Percentiles rank a stretch among this genome's conserved stretches.
These are phyloP conservation scores for Phytophthora brassicae DNA, from an alignment of 352 stramenopile genomes.

Conservation along the genomic window DNA sequence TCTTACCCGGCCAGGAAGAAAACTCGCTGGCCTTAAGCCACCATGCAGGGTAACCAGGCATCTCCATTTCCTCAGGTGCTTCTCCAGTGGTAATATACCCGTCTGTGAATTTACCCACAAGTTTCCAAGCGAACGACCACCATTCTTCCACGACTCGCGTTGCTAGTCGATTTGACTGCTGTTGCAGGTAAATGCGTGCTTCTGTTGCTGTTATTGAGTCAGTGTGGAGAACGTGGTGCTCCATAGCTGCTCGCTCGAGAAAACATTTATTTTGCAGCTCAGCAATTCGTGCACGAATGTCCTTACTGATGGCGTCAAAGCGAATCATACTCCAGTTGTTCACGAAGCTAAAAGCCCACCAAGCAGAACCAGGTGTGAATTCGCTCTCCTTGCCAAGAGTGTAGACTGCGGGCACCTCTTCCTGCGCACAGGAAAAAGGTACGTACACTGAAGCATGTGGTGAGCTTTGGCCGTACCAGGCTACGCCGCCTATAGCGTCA, in stretches of 20 bases:
- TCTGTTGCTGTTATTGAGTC: slow-evolving; percentile 15
- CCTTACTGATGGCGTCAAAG: slow-evolving; percentile 74
- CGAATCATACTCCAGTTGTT: slow-evolving; percentile 87
- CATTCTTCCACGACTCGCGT: slow-evolving; percentile 57
- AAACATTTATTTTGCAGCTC: slow-evolving; percentile 50
- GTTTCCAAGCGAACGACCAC: slow-evolving; percentile 69
- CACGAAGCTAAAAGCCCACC: slow-evolving; percentile 88
- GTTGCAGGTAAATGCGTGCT: slow-evolving; percentile 33
- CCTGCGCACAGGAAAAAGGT: slow-evolving; percentile 69
- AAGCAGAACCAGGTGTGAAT: slow-evolving; percentile 65
- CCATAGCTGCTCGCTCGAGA: slow-evolving; percentile 23
- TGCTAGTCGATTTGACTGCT: slow-evolving; percentile 56
- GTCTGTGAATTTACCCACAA: slow-evolving; percentile 77
- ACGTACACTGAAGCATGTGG: slow-evolving; percentile 75
- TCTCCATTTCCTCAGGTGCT: slow-evolving; percentile 45
- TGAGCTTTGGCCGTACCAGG: slow-evolving; percentile 71
- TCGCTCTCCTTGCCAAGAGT: slow-evolving; percentile 69
- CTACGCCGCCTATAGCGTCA: slow-evolving; percentile 52
- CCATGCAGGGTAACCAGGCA: slow-evolving; percentile 66
- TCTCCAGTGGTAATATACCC: slow-evolving; percentile 78
- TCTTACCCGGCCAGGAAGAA: slow-evolving; percentile 65
- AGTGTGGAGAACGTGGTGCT: slow-evolving; percentile 25
- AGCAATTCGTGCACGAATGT: slow-evolving; percentile 47
- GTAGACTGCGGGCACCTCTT: slow-evolving; percentile 53
- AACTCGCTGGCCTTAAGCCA: slow-evolving; percentile 68